Evolutionary conservation across 805 yeast species (phyloP), one percentile per base, ranked within the genome.

Genomic region (Ogataea populi-albae): DNA sequence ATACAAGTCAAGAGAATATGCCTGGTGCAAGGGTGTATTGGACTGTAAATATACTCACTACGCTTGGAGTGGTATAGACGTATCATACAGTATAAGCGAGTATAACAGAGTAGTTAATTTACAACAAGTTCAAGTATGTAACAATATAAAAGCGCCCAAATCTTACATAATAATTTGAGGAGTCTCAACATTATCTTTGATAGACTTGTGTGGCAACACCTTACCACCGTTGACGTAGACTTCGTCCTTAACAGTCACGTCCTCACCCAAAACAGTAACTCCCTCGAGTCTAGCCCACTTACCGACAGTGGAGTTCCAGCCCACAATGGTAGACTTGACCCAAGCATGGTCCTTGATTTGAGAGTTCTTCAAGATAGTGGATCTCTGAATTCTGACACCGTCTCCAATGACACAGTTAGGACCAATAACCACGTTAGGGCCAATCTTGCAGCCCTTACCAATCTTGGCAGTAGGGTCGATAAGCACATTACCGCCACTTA

Each of bases 281-380:
- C 96, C 96, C 71, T 93, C 98, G 49, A 93, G 79, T 77, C 98
- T 87, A 49, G 97, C 95, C 98, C 98, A 93, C 69, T 79, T 81
- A 67, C 98, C 98, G 58, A 93, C 91, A 56, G 86, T 86, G 47
- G 96, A 89, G 77, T 88, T 82, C 99, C 99, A 93, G 58, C 99
- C 99, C 52, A 93, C 95, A 67, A 93, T 93, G 58, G 98, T 85
- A 58, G 93, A 85, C 69, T 89, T 89, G 59, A 93, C 93, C 83
- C 93, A 86, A 55, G 98, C 96, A 69, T 93, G 98, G 64, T 88
- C 96, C 72, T 86, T 87, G 65, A 93, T 83, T 59, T 77, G 76
- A 40, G 97, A 88, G 76, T 89, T 85, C 62, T 84, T 79, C 66
- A 93, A 76, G 53, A 93, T 79, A 38, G 94, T 98, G 31, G 96